Base-by-base conservation (phyloP, 2,329 filamentous ascomycete genomes). In the Xylariaceae sp. region DNA sequence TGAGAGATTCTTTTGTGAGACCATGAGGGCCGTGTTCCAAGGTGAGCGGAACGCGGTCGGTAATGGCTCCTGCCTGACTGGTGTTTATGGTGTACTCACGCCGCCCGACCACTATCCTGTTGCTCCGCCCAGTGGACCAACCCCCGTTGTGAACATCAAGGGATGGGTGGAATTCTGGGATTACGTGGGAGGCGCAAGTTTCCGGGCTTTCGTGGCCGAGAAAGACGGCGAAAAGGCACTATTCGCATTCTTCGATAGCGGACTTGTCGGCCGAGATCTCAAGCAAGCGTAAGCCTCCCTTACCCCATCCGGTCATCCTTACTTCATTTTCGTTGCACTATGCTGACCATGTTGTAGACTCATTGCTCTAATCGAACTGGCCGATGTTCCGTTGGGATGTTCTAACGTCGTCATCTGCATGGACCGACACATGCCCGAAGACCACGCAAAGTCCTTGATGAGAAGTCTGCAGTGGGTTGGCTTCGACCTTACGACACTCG, bases 1-100 rank as follows among this genome's bases (percentile, higher is more conserved):
- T 96, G 92, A 96, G 91, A 96, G 92, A 82, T 92, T 96, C 87
- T 95, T 96, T 84, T 96, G 92, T 79, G 90, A 92, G 87, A 87
- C 86, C 82, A 89, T 96, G 85, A 88, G 84, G 78, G 79, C 86
- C 79, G 87, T 89, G 80, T 96, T 96, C 85, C 88, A 87, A 81
- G 92, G 89, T 95, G 91, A 95, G 90, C 85, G 87, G 88, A 85
- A 85, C 76, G 74, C 77, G 80, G 81, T 76, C 73, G 76, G 77
- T 79, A 80, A 85, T 84, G 87, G 84, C 87, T 92, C 89, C 84
- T 83, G 87, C 84, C 86, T 87, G 82, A 85, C 88, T 84, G 86
- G 84, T 92, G 84, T 85, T 84, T 70, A 72, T 45, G 61, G 58
- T 61, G 58, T 62, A 57, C 75, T 75, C 62, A 82, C 79, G 66